Conservation (phyloP, 1,284 basidiomycete species). For the Moesziomyces parantarcticus region DNA sequence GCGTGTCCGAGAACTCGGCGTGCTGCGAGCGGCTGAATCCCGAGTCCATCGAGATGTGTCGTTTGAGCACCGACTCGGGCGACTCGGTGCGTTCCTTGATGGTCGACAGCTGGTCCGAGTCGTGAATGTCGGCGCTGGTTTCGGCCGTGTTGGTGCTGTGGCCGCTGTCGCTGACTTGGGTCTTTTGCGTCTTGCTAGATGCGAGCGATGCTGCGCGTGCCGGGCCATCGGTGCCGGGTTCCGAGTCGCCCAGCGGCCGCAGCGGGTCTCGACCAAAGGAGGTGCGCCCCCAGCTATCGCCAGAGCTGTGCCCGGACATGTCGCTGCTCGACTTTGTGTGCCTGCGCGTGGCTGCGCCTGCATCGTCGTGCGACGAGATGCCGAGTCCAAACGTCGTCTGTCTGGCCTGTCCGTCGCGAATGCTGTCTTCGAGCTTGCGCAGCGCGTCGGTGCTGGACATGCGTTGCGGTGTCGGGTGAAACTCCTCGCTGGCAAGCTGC, state of each 20-base stretch:
- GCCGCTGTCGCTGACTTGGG: conserved; percentile 38
- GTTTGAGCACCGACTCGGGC: conserved; percentile 22
- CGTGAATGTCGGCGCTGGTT: conserved; percentile 39
- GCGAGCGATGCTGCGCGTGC: conserved; percentile 9
- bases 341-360: neutral
- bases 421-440: conserved; percentile 15
- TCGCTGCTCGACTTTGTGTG: conserved; percentile 36
- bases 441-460: conserved; percentile 7
- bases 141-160: conserved; percentile 38
- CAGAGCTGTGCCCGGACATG: conserved; percentile 28
- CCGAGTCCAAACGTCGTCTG: conserved; percentile 24
- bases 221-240: conserved; percentile 3
- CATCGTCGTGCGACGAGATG: conserved; percentile 12
- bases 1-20: conserved; percentile 5
- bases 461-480: conserved; percentile 3
- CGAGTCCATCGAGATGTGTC: conserved; percentile 15
- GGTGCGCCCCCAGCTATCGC: conserved; percentile 29
- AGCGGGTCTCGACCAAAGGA: conserved; percentile 23
- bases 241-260: conserved; percentile 17
- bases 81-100: conserved; percentile 44
- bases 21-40: conserved; percentile 8
- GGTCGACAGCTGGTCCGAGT: conserved; percentile 34
- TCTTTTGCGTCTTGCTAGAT: conserved; percentile 17
- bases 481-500: conserved; percentile 22
- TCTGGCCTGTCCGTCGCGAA: neutral